Base-by-base conservation (phyloP, 2,329 filamentous ascomycete species). In the Mycosphaerella arachidis region DNA sequence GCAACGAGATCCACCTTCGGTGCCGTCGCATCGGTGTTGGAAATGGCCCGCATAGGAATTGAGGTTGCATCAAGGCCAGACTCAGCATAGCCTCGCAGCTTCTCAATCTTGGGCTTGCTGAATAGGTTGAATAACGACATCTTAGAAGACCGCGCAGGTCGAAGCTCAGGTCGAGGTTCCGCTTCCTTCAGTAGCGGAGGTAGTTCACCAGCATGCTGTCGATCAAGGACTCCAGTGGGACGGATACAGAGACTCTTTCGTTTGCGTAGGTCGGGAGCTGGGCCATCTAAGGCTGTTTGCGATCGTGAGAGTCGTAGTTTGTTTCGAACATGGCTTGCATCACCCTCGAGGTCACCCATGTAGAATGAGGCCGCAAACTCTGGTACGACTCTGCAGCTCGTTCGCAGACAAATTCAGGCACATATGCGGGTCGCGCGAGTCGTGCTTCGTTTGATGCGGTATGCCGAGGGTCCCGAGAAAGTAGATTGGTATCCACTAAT, bases 61-160 rank as follows among this genome's bases (percentile, higher is more conserved):
- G 45, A 27, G 12, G 61, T 63, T 13, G 57, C 54, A 30, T 66
- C 60, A 18, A 78, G 69, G 37, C 74, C 77, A 48, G 72, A 67
- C 65, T 81, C 78, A 29, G 74, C 74, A 64, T 80, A 77, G 6
- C 78, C 79, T 62, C 76, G 75, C 52, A 74, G 72, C 65, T 72
- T 77, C 64, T 82, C 78, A 30, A 80, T 77, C 65, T 79, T 81
- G 24, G 79, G 78, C 58, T 73, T 73, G 68, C 76, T 79, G 71
- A 82, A 82, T 13, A 82, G 73, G 57, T 72, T 76, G 71, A 81
- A 81, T 10, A 81, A 67, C 31, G 78, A 80, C 75, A 81, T 77
- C 57, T 74, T 79, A 18, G 68, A 63, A 9, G 64, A 55, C 13
- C 61, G 64, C 35, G 60, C 57, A 31, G 56, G 63, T 40, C 48